Conservation (phyloP, 2,329 filamentous ascomycete genomes). For the Grosmannia penicillata region DNA sequence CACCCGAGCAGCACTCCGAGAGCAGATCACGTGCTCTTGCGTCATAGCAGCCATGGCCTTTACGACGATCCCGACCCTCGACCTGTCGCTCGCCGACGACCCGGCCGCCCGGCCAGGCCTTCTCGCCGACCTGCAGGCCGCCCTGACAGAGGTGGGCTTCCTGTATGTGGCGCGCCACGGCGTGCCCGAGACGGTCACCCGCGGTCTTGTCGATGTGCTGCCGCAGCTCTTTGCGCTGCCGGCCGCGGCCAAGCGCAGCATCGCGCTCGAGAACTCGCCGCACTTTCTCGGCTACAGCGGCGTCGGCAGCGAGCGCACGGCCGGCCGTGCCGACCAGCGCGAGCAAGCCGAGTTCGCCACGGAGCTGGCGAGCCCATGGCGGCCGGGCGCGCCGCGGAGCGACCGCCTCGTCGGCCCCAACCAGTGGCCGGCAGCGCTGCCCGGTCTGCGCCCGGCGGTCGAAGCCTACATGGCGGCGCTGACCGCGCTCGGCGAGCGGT, state of each 20-base stretch:
- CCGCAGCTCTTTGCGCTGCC: conserved; percentile 29
- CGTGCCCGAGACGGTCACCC: conserved; percentile 20
- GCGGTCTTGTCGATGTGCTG: conserved; percentile 22
- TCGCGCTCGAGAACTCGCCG: conserved; percentile 36
- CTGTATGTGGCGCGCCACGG: conserved; percentile 36
- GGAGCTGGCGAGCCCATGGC: conserved; percentile 27
- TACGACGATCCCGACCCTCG: conserved; percentile 30
- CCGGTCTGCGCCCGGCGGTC: conserved; percentile 20
- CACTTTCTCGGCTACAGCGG: conserved; percentile 47
- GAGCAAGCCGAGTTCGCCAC: conserved; percentile 49
- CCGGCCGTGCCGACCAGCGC: conserved; percentile 32
- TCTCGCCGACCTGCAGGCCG: conserved; percentile 26
- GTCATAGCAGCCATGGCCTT: too few species aligned
- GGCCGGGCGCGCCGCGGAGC: conserved; percentile 17
- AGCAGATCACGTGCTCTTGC: too few species aligned
- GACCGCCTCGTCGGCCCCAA: conserved; percentile 32
- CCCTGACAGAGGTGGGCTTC: conserved; percentile 36
- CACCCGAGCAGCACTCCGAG: too few species aligned
- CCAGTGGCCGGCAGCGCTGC: conserved; percentile 10
- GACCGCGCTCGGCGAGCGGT: conserved; percentile 33
- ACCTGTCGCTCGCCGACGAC: conserved; percentile 28
- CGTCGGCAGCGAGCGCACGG: conserved; percentile 39
- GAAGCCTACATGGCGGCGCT: conserved; percentile 35
- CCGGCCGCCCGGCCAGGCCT: conserved; percentile 19
- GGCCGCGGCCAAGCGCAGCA: conserved; percentile 19